Evolutionary conservation across 2,329 filamentous ascomycete genomes (phyloP), one percentile per base, ranked within the genome.

Genomic region (Didymella lethalis): DNA sequence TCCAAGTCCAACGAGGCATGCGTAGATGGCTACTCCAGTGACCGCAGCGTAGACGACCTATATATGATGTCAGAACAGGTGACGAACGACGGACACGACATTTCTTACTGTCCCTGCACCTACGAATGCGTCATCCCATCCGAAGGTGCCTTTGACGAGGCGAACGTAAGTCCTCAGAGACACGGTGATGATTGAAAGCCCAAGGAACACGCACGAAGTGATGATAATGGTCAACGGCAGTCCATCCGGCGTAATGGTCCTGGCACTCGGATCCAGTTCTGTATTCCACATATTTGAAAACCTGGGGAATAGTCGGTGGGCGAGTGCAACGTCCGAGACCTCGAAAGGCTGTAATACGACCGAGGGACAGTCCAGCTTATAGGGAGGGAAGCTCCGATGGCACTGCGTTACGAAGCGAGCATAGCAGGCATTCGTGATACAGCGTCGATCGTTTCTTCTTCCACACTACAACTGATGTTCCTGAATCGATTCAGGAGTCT

Each of bases 61-160:
- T 8, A 20, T 3, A 25, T 4, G 10, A 5, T 7, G 26, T 54
- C 40, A 63, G 49, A 38, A 40, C 6, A 14, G 11, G 32, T 49
- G 28, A 23, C 4, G 53, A 16, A 11, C 25, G 25, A 25, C 12
- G 8, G n/a, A 16, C 38, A 20, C n/a, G 29, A 23, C 12, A 20
- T 7, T 18, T 55, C 61, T 57, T 50, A 69, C 66, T 25, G 54
- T 57, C 36, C 63, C 65, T 28, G 26, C 46, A 7, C 59, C 57
- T 23, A 69, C 62, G 48, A 69, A 66, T 4, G 45, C 54, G 60
- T 69, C 65, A 23, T 69, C 66, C 1, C 59, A 28, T 3, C 66
- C 64, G 43, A 67, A 66, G 0, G 58, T 64, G 14, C 59, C 59
- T 43, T 66, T 69, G 4, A 29, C 34, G 4, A 63, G 52, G 16